Percentiles rank a stretch among this genome's conserved stretches.
These are phyloP conservation scores for Fusarium odoratissimum DNA, from an alignment of 2,329 filamentous ascomycete species.

Conservation along the genomic window DNA sequence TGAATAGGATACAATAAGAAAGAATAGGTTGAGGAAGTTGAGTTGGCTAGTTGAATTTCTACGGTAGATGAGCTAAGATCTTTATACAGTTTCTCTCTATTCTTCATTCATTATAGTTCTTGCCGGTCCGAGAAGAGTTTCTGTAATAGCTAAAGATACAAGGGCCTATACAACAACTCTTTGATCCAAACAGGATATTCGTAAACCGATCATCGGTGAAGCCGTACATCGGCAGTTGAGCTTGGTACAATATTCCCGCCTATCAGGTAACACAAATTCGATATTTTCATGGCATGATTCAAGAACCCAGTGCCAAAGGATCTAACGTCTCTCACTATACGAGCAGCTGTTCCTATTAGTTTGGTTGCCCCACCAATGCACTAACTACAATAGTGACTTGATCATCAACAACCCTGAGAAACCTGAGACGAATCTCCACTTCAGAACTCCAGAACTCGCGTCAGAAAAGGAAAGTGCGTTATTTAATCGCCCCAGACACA, in stretches of 20 bases:
- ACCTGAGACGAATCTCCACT: background rate
- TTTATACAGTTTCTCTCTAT: background rate
- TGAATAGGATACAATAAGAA: accelerated
- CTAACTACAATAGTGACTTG: background rate
- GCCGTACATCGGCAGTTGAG: background rate
- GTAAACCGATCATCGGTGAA: background rate
- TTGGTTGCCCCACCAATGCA: background rate
- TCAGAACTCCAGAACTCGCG: background rate
- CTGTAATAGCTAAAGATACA: background rate
- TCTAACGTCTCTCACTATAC: background rate
- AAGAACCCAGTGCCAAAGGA: background rate
- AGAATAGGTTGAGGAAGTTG: background rate
- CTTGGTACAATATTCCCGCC: background rate
- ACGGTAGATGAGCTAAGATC: accelerated
- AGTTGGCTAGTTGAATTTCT: accelerated
- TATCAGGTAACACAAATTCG: background rate
- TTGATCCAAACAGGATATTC: background rate
- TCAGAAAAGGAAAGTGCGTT: background rate
- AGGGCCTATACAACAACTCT: too few relatives aligned
- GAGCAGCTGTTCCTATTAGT: background rate
- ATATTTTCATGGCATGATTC: background rate
- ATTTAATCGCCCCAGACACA: background rate
- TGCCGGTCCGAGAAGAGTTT: background rate
- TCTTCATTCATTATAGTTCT: accelerated
- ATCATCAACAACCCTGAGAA: background rate